A percentile compares a stretch with the other conserved stretches of the same genome.
phyloP scores from a whole-genome alignment of 2,329 filamentous ascomycete species.

The Aspergillus spinulosporus region DNA sequence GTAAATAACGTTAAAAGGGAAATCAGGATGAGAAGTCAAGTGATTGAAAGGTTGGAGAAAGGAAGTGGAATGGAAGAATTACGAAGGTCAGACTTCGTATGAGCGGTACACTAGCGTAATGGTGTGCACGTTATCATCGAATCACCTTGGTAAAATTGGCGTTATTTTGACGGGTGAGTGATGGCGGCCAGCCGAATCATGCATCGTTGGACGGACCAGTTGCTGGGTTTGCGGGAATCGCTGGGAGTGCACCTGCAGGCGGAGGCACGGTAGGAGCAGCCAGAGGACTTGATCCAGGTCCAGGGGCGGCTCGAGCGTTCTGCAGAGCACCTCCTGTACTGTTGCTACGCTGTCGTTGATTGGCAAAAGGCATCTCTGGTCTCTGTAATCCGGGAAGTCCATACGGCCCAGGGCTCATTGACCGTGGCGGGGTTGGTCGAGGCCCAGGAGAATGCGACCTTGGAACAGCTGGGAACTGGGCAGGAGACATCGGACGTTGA shows the following conservation, averaged over 20 bases:
- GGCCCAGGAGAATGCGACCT: conserved; percentile 35
- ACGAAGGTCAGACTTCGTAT: not conserved
- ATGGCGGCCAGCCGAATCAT: conserved; percentile 12
- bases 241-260: conserved; percentile 43
- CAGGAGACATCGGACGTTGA: conserved; percentile 34
- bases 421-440: conserved; percentile 28
- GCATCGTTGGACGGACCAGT: conserved; percentile 28
- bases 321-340: conserved; percentile 40
- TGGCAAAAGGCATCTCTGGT: conserved; percentile 39
- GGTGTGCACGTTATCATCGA: not conserved
- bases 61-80: not conserved
- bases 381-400: conserved; percentile 43
- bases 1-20: not conserved
- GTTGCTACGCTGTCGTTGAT: conserved; percentile 46
- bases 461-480: conserved; percentile 39
- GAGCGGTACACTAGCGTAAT: not conserved
- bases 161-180: not conserved
- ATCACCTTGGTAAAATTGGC: not conserved
- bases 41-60: not conserved
- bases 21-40: not conserved
- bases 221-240: conserved; percentile 45
- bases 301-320: conserved; percentile 20
- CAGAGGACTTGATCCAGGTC: conserved; percentile 30
- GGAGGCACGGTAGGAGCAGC: conserved; percentile 24
- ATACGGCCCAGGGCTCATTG: conserved; percentile 48